Conservation (phyloP, 345 rosid genomes). For the Lumnitzera racemosa region DNA sequence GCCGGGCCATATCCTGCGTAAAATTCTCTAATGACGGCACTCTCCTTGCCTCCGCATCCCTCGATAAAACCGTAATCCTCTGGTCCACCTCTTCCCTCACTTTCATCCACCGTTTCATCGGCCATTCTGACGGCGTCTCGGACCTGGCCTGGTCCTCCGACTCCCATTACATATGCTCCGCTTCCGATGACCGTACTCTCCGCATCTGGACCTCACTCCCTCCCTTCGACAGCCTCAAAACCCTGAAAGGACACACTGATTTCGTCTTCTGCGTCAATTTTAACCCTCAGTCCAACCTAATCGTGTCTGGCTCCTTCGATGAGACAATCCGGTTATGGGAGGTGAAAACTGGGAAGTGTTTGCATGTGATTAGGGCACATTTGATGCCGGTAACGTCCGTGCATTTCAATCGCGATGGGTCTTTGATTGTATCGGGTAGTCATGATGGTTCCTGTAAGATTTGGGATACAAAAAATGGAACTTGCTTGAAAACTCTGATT, state of each 20-base stretch:
- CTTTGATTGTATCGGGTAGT: slow-evolving; percentile 85
- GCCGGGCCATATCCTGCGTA: slow-evolving; percentile 74
- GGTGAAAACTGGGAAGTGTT: slow-evolving; percentile 76
- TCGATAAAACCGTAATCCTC: slow-evolving; percentile 72
- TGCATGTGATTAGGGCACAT: slow-evolving; percentile 59
- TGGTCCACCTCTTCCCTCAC: slow-evolving; percentile 62
- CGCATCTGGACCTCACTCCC: slow-evolving; percentile 93
- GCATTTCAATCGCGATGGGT: slow-evolving; percentile 87
- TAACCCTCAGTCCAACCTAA: slow-evolving; percentile 75
- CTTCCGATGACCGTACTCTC: slow-evolving; percentile 84
- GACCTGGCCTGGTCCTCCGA: slow-evolving; percentile 97
- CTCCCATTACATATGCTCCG: slow-evolving; percentile 93
- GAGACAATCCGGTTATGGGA: slow-evolving; percentile 92
- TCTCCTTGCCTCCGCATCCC: slow-evolving; percentile 81
- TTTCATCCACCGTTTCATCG: slow-evolving; percentile 53
- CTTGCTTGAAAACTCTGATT: slow-evolving; percentile 70
- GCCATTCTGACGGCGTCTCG: slow-evolving; percentile 72
- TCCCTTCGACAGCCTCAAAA: slow-evolving; percentile 80
- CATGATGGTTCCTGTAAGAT: slow-evolving; percentile 90
- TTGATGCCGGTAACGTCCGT: slow-evolving; percentile 75
- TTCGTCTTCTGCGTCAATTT: slow-evolving; percentile 89
- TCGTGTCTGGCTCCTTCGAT: slow-evolving; percentile 82
- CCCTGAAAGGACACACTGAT: slow-evolving; percentile 68
- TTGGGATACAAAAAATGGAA: slow-evolving; percentile 78
- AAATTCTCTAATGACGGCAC: slow-evolving; percentile 87